phyloP scores from a whole-genome alignment of 805 yeast species.

The Candida corydali region DNA sequence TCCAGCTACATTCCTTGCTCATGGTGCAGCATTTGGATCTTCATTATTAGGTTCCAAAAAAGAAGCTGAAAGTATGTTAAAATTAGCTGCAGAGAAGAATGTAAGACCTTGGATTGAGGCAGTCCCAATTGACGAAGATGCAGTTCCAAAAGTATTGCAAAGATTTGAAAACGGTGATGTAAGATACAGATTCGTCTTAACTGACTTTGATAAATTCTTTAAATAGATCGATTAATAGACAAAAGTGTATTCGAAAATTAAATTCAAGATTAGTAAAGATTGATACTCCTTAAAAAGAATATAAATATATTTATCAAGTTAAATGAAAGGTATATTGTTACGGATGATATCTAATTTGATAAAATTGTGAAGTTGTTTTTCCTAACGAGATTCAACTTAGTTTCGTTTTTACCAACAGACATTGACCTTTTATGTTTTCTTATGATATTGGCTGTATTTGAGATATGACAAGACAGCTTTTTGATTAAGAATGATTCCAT shows the following conservation, averaged over 20 bases:
- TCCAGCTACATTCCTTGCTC: conserved; percentile 49
- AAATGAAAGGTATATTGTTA: no score
- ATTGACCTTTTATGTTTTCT: conserved; percentile 27
- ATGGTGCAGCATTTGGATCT: conserved; percentile 51
- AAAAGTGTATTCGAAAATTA: no score
- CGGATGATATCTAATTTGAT: conserved; percentile 15
- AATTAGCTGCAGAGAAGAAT: conserved; percentile 55
- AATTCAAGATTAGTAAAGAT: neutral
- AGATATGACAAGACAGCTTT: conserved; percentile 1
- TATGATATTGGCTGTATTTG: conserved; percentile 1
- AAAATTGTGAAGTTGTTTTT: conserved; percentile 28
- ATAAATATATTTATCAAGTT: no score
- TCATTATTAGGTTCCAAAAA: conserved; percentile 58
- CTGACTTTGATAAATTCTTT: conserved; percentile 50
- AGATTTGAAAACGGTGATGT: conserved; percentile 54
- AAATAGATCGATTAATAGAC: neutral
- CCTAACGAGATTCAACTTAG: conserved; percentile 29
- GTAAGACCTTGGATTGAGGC: conserved; percentile 63
- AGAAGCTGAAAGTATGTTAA: conserved; percentile 65
- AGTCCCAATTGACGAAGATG: conserved; percentile 49
- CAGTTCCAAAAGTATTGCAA: conserved; percentile 52
- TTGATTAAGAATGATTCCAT: conserved; percentile 8
- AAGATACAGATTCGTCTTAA: conserved; percentile 60
- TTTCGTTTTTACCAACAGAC: conserved; percentile 37
- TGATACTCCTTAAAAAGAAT: no score